phyloP scores from a whole-genome alignment of 371 early-diverging fungal species.

The Mucor piriformis region DNA sequence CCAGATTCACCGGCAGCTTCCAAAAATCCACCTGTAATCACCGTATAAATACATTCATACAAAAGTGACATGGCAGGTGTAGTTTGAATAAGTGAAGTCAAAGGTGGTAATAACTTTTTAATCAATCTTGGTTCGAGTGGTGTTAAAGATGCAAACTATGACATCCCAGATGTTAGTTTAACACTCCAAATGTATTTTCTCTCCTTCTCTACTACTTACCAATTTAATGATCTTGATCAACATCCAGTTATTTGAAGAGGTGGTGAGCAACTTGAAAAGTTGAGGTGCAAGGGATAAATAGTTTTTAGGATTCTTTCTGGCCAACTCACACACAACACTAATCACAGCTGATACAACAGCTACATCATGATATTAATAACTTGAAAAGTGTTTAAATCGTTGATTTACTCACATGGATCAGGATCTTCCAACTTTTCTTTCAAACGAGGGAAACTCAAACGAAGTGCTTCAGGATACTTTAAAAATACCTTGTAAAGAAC shows the following conservation, averaged over 20 bases:
- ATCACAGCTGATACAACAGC: conserved; percentile 92
- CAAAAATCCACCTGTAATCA: conserved; percentile 88
- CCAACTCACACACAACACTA: conserved; percentile 94
- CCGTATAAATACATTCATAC: conserved; percentile 94
- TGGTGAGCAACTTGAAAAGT: conserved; percentile 85
- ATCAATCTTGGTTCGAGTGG: conserved; percentile 93
- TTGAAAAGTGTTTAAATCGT: neutral
- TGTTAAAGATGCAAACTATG: conserved; percentile 87
- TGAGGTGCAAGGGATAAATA: conserved; percentile 94
- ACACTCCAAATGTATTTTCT: neutral
- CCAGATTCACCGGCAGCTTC: conserved; percentile 65
- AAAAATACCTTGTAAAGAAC: conserved; percentile 88
- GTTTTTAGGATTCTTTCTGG: conserved; percentile 86
- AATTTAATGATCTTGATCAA: conserved; percentile 96
- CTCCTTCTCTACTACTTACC: conserved; percentile 44
- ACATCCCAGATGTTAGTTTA: too few species aligned
- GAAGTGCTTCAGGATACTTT: conserved; percentile 87
- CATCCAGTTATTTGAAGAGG: conserved; percentile 96
- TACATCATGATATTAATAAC: conserved; percentile 18
- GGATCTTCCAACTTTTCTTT: conserved; percentile 91
- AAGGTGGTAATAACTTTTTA: conserved; percentile 85
- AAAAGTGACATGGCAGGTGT: conserved; percentile 93
- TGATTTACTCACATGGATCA: conserved; percentile 74
- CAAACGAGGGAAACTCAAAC: conserved; percentile 83
- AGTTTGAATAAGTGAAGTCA: conserved; percentile 82